Evolutionary conservation across 2,329 filamentous ascomycete genomes (phyloP).

Genomic region (Colletotrichum australisinense): DNA sequence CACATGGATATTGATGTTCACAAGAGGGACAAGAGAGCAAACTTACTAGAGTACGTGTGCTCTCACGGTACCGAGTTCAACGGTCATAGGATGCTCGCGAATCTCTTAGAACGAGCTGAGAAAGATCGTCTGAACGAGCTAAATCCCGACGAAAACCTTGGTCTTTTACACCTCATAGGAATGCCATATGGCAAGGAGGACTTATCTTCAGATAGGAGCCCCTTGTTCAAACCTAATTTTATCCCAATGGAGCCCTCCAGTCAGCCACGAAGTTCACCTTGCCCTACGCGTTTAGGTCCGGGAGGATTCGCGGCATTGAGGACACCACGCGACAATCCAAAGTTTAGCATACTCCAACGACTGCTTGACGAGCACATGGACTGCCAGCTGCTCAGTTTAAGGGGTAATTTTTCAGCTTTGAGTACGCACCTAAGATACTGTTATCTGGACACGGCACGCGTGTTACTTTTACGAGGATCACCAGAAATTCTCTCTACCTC

Average conservation of each 20-base stretch:
- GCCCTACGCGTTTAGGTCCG: background rate
- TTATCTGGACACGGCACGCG: background rate
- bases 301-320: background rate
- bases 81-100: background rate
- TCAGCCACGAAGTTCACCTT: background rate
- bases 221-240: background rate
- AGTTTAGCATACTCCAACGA: background rate
- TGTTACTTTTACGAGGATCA: background rate
- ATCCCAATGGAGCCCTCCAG: background rate
- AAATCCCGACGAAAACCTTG: background rate
- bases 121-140: background rate
- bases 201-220: no score
- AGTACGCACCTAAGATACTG: background rate
- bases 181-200: background rate
- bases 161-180: background rate
- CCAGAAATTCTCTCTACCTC: background rate
- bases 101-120: background rate
- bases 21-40: background rate
- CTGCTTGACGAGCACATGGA: background rate
- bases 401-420: background rate
- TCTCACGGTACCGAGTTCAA: background rate
- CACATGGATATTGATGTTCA: background rate
- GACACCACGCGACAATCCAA: background rate
- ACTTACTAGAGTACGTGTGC: slow-evolving; percentile 1
- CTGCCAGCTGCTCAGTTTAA: background rate